Conservation (phyloP, 2,329 filamentous ascomycete genomes). For the Epichloe typhina region DNA sequence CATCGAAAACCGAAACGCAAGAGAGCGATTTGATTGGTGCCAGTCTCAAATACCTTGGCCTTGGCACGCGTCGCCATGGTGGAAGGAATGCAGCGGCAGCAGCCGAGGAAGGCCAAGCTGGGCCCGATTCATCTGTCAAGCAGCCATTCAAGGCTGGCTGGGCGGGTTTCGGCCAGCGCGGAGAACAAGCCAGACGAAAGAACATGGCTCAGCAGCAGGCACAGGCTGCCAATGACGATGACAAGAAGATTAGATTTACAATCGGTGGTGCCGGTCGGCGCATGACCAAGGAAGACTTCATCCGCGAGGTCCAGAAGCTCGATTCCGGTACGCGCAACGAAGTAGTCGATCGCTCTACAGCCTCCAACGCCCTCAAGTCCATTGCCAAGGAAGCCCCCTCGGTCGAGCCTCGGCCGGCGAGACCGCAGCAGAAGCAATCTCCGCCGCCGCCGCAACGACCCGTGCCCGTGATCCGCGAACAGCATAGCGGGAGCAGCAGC, state of each 20-base stretch:
- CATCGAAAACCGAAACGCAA: conserved; percentile 31
- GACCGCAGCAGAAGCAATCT: neutral
- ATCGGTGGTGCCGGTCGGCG: conserved; percentile 59
- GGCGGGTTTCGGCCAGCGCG: conserved; percentile 30
- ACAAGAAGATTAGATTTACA: conserved; percentile 61
- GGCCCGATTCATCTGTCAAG: conserved; percentile 22
- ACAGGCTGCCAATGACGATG: conserved; percentile 34
- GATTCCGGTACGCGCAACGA: conserved; percentile 50
- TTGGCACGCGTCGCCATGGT: conserved; percentile 30
- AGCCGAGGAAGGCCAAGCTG: conserved; percentile 18
- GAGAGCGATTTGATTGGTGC: conserved; percentile 27
- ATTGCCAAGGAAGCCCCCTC: conserved; percentile 30
- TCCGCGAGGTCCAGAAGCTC: conserved; percentile 58
- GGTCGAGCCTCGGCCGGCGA: conserved; percentile 3
- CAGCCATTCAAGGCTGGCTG: conserved; percentile 34
- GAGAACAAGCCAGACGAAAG: conserved; percentile 24
- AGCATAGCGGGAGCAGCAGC: conserved; percentile 6
- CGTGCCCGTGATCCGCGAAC: conserved; percentile 12
- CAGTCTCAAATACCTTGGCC: conserved; percentile 41
- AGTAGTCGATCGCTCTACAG: conserved; percentile 37
- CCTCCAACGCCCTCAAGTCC: conserved; percentile 34
- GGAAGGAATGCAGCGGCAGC: conserved; percentile 21
- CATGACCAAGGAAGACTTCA: conserved; percentile 72
- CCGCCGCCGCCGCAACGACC: neutral
- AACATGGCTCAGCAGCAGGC: conserved; percentile 28